Evolutionary conservation across 2,329 filamentous ascomycete species (phyloP).

Genomic region (Curvularia sp.): DNA sequence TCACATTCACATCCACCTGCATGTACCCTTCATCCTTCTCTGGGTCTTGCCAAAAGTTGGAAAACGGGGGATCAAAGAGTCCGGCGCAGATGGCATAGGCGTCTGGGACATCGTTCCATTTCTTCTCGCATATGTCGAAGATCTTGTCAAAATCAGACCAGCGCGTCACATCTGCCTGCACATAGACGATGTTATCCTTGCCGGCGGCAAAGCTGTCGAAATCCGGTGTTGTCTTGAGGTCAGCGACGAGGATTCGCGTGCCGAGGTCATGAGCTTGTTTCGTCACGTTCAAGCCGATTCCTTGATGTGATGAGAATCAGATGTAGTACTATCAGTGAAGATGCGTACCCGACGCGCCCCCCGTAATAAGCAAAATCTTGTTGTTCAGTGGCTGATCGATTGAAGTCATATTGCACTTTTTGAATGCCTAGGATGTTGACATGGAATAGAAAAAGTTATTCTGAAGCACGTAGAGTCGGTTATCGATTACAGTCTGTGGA

Average conservation of each 20-base stretch:
- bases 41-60: conserved; percentile 43
- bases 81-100: conserved; percentile 45
- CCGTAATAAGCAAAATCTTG: conserved; percentile 47
- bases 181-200: conserved; percentile 37
- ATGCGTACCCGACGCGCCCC: conserved; percentile 45
- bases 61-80: conserved; percentile 40
- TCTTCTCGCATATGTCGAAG: conserved; percentile 35
- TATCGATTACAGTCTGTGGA: background rate
- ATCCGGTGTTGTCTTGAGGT: conserved; percentile 33
- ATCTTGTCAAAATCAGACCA: conserved; percentile 40
- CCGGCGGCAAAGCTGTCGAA: conserved; percentile 28
- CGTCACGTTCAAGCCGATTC: conserved; percentile 44
- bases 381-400: conserved; percentile 42
- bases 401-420: conserved; percentile 14
- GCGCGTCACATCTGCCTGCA: conserved; percentile 38
- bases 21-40: conserved; percentile 39
- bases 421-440: background rate
- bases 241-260: conserved; percentile 34
- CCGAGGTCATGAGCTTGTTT: conserved; percentile 38
- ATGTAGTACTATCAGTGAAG: background rate
- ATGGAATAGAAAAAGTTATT: background rate
- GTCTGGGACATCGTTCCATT: conserved; percentile 44
- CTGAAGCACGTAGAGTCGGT: background rate
- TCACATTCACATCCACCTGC: conserved; percentile 42
- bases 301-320: conserved; percentile 19